Evolutionary conservation across 192 early-diverging fungal species (phyloP), one percentile per base, ranked within the genome.

Genomic region (Podila horticola): DNA sequence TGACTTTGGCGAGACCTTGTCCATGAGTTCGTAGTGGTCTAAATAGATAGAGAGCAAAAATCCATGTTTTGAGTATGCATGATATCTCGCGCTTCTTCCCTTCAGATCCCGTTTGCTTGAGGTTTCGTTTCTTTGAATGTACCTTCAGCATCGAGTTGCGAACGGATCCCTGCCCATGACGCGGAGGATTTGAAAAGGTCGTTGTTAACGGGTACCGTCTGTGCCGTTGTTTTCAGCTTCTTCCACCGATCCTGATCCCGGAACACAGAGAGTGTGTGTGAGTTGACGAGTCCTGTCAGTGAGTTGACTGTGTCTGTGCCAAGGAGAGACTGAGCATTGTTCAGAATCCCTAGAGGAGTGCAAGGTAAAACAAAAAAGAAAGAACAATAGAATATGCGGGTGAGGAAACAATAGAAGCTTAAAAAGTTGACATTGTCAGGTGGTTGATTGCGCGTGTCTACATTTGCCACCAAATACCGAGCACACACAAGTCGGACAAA

Each of bases 201-300:
- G 51, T 65, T 74, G 62, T 70, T 72, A 10, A 60, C 62, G 22
- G 65, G 61, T 64, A 58, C 49, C 50, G 51, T 60, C 31, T 22
- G 13, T 58, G 52, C 4, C 19, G 65, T 59, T 19, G 57, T 22
- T 48, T 67, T 59, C 65, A 88, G 34, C 24, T 67, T 67, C 31
- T 85, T 79, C 87, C 87, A 88, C 17, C 82, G 72, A 17, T 74
- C 69, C 31, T 86, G 84, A 63, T 86, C 87, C 62, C 83, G 85
- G 66, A 88, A 86, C 9, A 88, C 61, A 5, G 83, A 67, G 8
- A 88, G 58, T 51, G 84, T 86, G 24, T 74, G 72, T 52, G 87
- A 79, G 36, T 82, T 82, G 48, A 88, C 74, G 30, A 88, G 84
- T 67, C 74, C 77, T 66, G 85, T 63, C 33, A 73, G 66, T 2